phyloP scores from a whole-genome alignment of 116 monocot species.

The Papilionanthe hybrid region DNA sequence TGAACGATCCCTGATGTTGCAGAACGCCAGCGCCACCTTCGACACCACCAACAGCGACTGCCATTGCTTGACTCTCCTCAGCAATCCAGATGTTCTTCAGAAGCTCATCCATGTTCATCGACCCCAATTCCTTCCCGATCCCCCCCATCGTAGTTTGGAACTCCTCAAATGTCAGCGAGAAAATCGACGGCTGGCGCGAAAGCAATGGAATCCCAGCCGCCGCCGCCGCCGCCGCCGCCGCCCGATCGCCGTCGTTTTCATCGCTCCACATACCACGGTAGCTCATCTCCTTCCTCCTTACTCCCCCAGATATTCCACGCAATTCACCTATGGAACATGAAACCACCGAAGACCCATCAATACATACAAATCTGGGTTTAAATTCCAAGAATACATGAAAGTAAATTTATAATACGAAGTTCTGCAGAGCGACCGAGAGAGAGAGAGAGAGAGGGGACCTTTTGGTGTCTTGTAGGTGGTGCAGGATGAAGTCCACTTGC shows the following conservation, averaged over 20 bases:
- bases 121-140: slow-evolving; percentile 11
- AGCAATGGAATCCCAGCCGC: slow-evolving; percentile 13
- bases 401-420: background rate
- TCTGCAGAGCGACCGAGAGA: background rate
- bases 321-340: background rate
- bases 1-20: slow-evolving; percentile 26
- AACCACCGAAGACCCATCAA: background rate
- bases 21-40: slow-evolving; percentile 13
- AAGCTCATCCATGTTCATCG: slow-evolving; percentile 49
- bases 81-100: slow-evolving; percentile 23
- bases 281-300: background rate
- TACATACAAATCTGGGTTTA: background rate
- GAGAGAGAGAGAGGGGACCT: background rate
- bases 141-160: slow-evolving; percentile 47
- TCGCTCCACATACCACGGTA: background rate
- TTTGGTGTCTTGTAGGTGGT: too few relatives aligned
- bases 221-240: background rate
- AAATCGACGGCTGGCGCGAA: slow-evolving; percentile 36
- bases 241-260: background rate
- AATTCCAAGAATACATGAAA: too few relatives aligned
- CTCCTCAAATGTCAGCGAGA: slow-evolving; percentile 47
- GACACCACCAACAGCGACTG: background rate
- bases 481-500: background rate
- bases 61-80: background rate
- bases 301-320: background rate